A percentile compares a stretch with the other conserved stretches of the same genome.
phyloP scores from a whole-genome alignment of 805 yeast genomes.

The Lipomyces chichibuensis region DNA sequence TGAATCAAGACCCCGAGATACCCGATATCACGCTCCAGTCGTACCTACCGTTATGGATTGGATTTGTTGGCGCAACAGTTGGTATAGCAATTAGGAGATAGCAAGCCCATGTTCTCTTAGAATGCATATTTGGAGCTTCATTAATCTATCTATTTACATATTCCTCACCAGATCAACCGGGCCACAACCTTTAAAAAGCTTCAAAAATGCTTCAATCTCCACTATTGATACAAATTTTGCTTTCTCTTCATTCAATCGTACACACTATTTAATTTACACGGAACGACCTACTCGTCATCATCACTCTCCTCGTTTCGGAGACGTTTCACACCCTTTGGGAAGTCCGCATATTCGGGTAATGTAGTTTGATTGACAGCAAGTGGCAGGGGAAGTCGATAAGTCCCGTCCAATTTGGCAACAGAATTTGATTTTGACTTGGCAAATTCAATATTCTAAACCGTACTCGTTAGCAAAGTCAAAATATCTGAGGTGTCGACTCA shows the following conservation, averaged over 20 bases:
- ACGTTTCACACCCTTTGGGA: slow-evolving; percentile 22
- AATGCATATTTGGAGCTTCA: background rate
- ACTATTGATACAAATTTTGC: background rate
- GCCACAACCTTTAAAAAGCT: background rate
- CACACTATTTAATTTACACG: background rate
- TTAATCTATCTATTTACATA: slow-evolving; percentile 6
- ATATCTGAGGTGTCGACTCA: no score
- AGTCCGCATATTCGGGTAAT: slow-evolving; percentile 24
- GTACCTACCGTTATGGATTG: slow-evolving; percentile 32
- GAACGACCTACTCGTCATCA: slow-evolving; percentile 9
- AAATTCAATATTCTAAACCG: slow-evolving; percentile 36
- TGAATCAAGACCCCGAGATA: slow-evolving; percentile 10
- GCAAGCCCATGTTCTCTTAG: background rate
- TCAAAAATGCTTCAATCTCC: background rate
- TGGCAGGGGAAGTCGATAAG: slow-evolving; percentile 36
- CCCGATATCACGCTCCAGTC: slow-evolving; percentile 8
- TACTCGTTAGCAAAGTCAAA: background rate
- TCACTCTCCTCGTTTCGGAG: slow-evolving; percentile 17
- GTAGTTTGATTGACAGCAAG: slow-evolving; percentile 21
- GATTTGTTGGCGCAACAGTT: slow-evolving; percentile 23
- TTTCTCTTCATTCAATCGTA: slow-evolving; percentile 3
- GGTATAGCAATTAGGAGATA: slow-evolving; percentile 19
- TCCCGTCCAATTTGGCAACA: slow-evolving; percentile 42
- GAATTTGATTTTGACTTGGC: slow-evolving; percentile 42
- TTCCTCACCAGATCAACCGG: background rate